Evolutionary conservation across 768 basidiomycete species (phyloP), one percentile per base, ranked within the genome.

Genomic region (Mrakia frigida): DNA sequence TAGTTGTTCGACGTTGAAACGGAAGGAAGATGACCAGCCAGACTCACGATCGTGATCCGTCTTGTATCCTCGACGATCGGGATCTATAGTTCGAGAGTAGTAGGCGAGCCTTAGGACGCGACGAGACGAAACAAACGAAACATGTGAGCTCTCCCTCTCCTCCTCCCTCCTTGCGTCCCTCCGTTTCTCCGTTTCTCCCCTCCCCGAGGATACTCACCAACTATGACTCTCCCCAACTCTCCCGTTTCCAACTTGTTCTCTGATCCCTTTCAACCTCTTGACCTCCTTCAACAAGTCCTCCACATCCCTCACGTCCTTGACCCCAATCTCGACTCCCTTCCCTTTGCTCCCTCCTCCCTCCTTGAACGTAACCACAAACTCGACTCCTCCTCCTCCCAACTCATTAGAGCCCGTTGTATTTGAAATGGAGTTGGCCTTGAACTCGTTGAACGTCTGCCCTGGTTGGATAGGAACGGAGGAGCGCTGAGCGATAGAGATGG

Each of bases 201-300:
- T 6, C 28, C 11, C 28, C 25, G 28, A 31, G 52, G 31, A 50
- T 39, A 60, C 39, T 63, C 59, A 28, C 46, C 73, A 74, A 7
- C 31, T 37, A 16, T 33, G 41, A n/a, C 43, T n/a, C 53, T 31
- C 6, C 37, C 61, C 25, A 5, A 74, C 61, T 63, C n/a, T 35
- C 43, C 31, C 59, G 6, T 25, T 10, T 10, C 23, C 59, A 6
- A n/a, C 59, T 43, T 59, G 39, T 35, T 59, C 61, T 23, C 31
- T 43, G 3, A 65, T n/a, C 60, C n/a, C 31, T n/a, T 74, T 74
- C 16, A 74, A 31, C 46, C 73, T 39, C 11, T 43, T 59, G 4
- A 74, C 73, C n/a, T 74, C 73, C 23, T 37, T 59, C 4, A 74
- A 37, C 61, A 74, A 31, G 25, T 50, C 63, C 39, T 65, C 65